Base-by-base conservation (phyloP, 140 eudicot species). In the Anethum foeniculum region DNA sequence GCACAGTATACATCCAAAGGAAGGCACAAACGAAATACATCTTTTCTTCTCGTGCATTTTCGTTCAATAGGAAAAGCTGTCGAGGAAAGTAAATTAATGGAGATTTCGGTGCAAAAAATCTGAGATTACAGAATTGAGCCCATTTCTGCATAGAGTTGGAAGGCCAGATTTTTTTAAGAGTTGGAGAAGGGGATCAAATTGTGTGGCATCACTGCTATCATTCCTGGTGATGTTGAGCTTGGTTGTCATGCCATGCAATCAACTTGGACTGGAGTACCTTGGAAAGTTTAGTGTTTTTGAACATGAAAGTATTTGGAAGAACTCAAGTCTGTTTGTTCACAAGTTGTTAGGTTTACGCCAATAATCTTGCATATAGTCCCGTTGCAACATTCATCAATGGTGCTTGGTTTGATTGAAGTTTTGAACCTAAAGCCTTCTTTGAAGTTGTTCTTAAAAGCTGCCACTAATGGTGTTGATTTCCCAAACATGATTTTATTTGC, bases 381-480 rank as follows among this genome's bases (percentile, higher is more conserved):
- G n/a, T 75, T 25, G 64, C 48, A 25, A 44, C 79, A 75, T 75
- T 47, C 51, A 52, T 75, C 30, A 5, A 27, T 75, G 79, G 79
- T 75, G 64, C 43, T 6, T 28, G 62, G 60, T 54, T 75, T 75
- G 79, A 75, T 75, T 56, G 46, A 46, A 44, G 78, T 5, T 74
- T 44, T 41, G 23, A 52, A 7, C 47, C 44, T 2, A 44, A 44
- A 60, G 27, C 56, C 11, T n/a, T 32, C 46, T 23, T 75, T 75
- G 39, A n/a, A 18, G 76, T 1, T n/a, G 41, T 19, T 71, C 49
- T 71, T 41, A 38, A 6, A 38, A 19, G 76, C 76, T 71, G 28
- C 39, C 1, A 46, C 49, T 71, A 71, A 19, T 36, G 49, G 30
- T 12, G 51, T 71, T 19, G 52, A 41, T 52, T 41, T 41, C 25